phyloP scores from a whole-genome alignment of 192 early-diverging fungal genomes.

The Backusella sp. region DNA sequence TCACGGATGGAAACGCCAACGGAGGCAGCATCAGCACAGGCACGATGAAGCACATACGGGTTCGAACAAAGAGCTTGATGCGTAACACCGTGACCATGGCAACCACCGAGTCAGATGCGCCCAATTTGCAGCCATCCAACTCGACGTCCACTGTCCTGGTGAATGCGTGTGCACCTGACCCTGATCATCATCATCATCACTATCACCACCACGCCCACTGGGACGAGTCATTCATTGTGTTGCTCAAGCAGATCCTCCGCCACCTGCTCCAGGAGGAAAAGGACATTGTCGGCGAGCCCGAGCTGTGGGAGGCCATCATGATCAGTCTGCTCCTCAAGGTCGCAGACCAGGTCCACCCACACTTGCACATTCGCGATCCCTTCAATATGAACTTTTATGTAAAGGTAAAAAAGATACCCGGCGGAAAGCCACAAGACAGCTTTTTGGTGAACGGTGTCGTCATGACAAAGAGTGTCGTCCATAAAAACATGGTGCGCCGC shows the following conservation, averaged over 20 bases:
- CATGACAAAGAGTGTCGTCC: conserved; percentile 86
- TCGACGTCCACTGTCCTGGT: not conserved
- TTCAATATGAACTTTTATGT: conserved; percentile 88
- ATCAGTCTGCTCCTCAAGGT: conserved; percentile 66
- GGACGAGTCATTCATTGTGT: conserved; percentile 59
- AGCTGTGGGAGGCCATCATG: conserved; percentile 69
- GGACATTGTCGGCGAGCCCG: conserved; percentile 34
- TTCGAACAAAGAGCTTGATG: conserved; percentile 29
- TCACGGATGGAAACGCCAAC: conserved; percentile 18
- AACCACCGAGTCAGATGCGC: not conserved
- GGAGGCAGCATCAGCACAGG: not conserved
- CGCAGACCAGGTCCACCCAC: conserved; percentile 55
- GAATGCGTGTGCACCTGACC: not conserved
- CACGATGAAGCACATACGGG: conserved; percentile 9
- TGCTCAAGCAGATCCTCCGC: conserved; percentile 65
- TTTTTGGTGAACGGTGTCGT: conserved; percentile 88
- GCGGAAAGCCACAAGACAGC: conserved; percentile 73
- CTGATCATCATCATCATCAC: conserved; percentile 10
- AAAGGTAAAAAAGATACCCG: conserved; percentile 94
- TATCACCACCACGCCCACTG: conserved; percentile 33
- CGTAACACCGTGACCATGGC: conserved; percentile 18
- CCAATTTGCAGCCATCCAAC: not conserved
- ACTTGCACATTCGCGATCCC: conserved; percentile 73
- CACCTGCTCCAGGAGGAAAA: conserved; percentile 69
- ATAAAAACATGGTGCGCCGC: conserved; percentile 82